A percentile compares a stretch with the other conserved stretches of the same genome.
Conservation (phyloP, 2,329 filamentous ascomycete genomes). For the Penicillium sp. region DNA sequence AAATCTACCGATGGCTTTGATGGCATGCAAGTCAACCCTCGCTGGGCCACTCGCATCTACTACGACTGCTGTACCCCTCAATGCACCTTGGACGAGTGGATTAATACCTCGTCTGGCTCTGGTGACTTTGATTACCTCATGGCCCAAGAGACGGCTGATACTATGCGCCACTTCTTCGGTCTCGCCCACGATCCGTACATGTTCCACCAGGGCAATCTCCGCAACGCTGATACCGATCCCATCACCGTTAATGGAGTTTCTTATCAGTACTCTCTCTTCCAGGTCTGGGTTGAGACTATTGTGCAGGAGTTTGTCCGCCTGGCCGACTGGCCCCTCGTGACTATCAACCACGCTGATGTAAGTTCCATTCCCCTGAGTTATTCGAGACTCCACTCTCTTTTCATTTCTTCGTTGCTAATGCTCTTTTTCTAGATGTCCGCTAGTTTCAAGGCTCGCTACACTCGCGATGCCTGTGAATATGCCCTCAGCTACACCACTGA, state of each 20-base stretch:
- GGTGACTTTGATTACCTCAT: constrained; percentile 56
- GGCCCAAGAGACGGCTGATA: constrained; percentile 51
- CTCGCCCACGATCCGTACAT: constrained; percentile 59
- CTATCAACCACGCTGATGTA: constrained; percentile 58
- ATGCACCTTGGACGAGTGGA: constrained; percentile 62
- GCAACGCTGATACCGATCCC: constrained; percentile 49
- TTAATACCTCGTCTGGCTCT: constrained; percentile 56
- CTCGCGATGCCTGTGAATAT: constrained; percentile 55
- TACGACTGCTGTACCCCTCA: constrained; percentile 61
- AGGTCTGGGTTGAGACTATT: constrained; percentile 58
- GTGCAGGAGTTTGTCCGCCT: constrained; percentile 56
- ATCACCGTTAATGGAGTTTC: constrained; percentile 52
- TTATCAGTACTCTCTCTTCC: constrained; percentile 53
- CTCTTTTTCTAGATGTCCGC: constrained; percentile 39
- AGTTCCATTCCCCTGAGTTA: neutral
- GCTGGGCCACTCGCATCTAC: constrained; percentile 63
- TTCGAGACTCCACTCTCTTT: neutral
- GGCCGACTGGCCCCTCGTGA: constrained; percentile 55
- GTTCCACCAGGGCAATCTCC: constrained; percentile 65
- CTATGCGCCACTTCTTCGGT: constrained; percentile 57
- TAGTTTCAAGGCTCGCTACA: constrained; percentile 54
- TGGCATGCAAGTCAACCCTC: constrained; percentile 58
- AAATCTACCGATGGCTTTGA: constrained; percentile 54
- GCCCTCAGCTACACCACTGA: constrained; percentile 49
- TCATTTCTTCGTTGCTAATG: neutral